Base-by-base conservation (phyloP, 441 rosid species). In the Capsella rubella region DNA sequence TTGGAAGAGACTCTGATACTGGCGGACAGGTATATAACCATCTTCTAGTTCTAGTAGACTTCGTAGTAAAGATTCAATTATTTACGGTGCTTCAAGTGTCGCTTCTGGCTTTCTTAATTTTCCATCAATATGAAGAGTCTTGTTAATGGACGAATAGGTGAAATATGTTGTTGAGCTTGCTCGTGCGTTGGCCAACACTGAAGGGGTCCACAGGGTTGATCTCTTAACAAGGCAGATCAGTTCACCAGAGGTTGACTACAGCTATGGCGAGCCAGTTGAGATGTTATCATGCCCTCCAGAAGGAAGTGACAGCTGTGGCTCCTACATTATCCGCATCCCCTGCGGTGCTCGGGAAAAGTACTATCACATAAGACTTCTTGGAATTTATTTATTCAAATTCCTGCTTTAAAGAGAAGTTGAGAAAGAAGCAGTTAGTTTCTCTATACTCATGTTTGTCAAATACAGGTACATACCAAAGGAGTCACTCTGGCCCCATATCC, bases 1-100 rank as follows among this genome's bases (percentile, higher is more conserved):
- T 95, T 42, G 99, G 99, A 47, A 96, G 98, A 34, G 99, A 95
- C 81, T 95, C 99, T 47, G 99, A 95, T 84, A 95, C 99, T 18
- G 98, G 99, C 67, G 99, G 99, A 47, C 99, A 95, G 98, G 99
- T 95, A 90, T 37, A 16, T 15, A 56, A 5, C 60, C 29, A 34
- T 69, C 62, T 79, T 32, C 56, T 32, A 32, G 8, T 46, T 32
- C 56, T 32, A 32, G 8, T 46, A 18, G 35, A 46, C 56, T 34
- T 59, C 9, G 6, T 70, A 8, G 25, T 40, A 34, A 35, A n/a
- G 27, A 15, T 21, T 50, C n/a, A 13, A 45, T 13, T 13, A 6
- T 37, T n/a, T 27, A 34, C 0, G 3, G 50, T 14, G 69, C 43
- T 50, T 74, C 67, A 13, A 25, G 3, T 14, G 21, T 10, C 5